Conservation (phyloP, 495 filamentous ascomycete species). For the Daldinia childiae region DNA sequence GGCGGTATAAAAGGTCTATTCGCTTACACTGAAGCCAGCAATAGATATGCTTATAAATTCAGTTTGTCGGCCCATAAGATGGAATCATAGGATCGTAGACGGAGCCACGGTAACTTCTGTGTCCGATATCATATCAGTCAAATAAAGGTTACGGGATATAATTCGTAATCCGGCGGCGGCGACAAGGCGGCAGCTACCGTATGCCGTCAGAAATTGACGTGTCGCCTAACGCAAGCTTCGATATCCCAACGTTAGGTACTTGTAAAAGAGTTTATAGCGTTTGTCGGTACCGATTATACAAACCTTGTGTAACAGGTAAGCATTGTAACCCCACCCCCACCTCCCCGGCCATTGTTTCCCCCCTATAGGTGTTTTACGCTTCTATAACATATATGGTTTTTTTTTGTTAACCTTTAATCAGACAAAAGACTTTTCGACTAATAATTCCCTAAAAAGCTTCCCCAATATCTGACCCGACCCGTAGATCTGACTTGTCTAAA, state of each 20-base stretch:
- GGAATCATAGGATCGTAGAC: background rate
- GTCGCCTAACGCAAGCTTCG: slow-evolving; percentile 33
- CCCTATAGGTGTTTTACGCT: background rate
- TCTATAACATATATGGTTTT: background rate
- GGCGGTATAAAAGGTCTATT: background rate
- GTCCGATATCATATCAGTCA: slow-evolving; percentile 7
- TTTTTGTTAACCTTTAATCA: background rate
- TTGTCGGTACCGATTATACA: slow-evolving; percentile 9
- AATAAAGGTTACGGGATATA: background rate
- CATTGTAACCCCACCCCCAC: slow-evolving; percentile 1
- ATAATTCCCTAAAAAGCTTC: slow-evolving; percentile 19
- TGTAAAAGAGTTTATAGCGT: slow-evolving; percentile 1
- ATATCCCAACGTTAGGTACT: background rate
- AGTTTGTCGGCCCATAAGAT: background rate
- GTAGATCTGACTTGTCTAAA: background rate
- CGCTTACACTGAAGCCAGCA: background rate
- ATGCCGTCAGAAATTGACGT: slow-evolving; percentile 28
- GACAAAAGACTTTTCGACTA: slow-evolving; percentile 9
- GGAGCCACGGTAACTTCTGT: slow-evolving; percentile 26
- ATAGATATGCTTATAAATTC: background rate
- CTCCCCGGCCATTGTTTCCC: background rate
- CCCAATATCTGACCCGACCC: background rate
- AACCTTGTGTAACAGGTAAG: slow-evolving; percentile 26
- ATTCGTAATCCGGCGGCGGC: slow-evolving; percentile 1
- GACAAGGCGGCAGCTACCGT: background rate